Conservation (phyloP, 257 asterid species). For the Jasminum sambac region DNA sequence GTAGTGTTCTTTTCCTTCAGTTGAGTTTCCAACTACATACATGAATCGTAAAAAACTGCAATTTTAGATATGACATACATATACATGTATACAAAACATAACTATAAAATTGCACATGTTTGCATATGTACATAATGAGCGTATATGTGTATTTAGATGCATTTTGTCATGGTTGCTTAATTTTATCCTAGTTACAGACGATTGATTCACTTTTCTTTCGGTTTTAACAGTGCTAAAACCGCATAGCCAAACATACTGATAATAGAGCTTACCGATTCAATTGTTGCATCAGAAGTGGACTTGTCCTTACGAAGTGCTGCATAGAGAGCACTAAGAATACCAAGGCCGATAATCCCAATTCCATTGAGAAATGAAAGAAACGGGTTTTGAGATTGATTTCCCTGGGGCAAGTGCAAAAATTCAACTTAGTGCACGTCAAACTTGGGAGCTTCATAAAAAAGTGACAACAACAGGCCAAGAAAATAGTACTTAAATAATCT, state of each 20-base stretch:
- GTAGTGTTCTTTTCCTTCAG: conserved; percentile 58
- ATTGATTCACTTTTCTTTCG: too few relatives aligned
- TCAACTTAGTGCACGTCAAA: conserved; percentile 27
- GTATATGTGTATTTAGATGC: not conserved
- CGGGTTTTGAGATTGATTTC: conserved; percentile 39
- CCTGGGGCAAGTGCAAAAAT: conserved; percentile 37
- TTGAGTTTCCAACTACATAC: conserved; percentile 56
- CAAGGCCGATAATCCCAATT: conserved; percentile 61
- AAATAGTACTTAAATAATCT: conserved; percentile 24
- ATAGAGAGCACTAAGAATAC: conserved; percentile 69
- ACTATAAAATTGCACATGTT: not conserved
- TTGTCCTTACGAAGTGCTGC: conserved; percentile 54
- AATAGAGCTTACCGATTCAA: conserved; percentile 69
- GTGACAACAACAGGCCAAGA: not conserved
- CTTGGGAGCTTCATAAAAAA: conserved; percentile 22
- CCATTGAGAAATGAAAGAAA: conserved; percentile 57
- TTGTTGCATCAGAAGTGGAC: conserved; percentile 47
- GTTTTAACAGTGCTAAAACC: not conserved
- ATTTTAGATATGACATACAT: not conserved
- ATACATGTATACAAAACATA: not conserved
- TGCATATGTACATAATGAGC: not conserved
- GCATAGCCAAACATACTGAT: not conserved
- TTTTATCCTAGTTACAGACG: too few relatives aligned
- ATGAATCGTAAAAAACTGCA: conserved; percentile 15
- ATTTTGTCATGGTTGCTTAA: not conserved